These are phyloP conservation scores for Aristolochia fimbriata DNA, from an alignment of 164 flowering plant genomes.

Conservation along the genomic window DNA sequence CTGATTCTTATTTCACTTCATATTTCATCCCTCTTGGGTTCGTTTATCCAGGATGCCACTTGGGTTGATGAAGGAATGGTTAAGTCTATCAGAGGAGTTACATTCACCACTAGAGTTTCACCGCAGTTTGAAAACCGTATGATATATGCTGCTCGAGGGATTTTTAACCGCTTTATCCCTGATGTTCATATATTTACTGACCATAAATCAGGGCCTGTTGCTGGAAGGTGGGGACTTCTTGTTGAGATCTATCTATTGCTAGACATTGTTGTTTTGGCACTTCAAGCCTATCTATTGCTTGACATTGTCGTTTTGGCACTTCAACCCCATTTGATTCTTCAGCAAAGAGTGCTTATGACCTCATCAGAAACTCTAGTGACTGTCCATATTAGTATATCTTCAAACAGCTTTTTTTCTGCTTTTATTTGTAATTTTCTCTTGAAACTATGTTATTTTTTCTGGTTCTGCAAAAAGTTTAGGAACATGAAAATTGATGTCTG, in stretches of 20 bases:
- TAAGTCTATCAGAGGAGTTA: conserved; percentile 75
- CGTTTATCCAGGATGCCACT: conserved; percentile 49
- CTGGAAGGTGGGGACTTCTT: conserved; percentile 56
- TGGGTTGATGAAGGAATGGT: conserved; percentile 92
- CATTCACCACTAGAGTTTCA: conserved; percentile 68
- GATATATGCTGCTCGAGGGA: conserved; percentile 77
- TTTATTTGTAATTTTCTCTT: too few species aligned
- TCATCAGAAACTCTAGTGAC: too few species aligned
- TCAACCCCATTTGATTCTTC: neutral
- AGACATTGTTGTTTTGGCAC: neutral
- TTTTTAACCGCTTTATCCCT: conserved; percentile 70
- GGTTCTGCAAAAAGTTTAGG: too few species aligned
- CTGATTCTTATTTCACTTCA: neutral
- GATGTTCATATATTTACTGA: conserved; percentile 81
- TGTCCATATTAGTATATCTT: too few species aligned
- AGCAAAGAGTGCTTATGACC: neutral
- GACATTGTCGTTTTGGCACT: neutral
- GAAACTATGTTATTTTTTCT: too few species aligned
- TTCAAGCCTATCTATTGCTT: neutral
- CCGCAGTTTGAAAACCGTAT: conserved; percentile 58
- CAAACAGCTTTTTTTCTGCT: too few species aligned
- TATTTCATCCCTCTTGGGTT: neutral
- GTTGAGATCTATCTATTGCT: neutral
- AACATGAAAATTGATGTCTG: too few species aligned
- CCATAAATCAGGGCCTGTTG: conserved; percentile 55